Base-by-base conservation (phyloP, 2,329 filamentous ascomycete species). In the Fusarium armeniacum region DNA sequence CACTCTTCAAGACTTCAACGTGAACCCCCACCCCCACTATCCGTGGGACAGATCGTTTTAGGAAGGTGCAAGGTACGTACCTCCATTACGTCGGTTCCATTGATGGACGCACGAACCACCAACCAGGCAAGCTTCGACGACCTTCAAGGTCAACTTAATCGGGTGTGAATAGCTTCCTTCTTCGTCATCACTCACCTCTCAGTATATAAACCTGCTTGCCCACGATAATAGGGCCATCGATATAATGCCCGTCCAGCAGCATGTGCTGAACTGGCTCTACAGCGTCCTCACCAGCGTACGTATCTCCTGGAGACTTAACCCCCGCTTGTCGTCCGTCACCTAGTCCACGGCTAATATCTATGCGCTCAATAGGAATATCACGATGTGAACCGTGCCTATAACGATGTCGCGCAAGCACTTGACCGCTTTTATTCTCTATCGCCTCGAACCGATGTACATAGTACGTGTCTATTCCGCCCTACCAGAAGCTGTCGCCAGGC, bases 221-320 rank as follows among this genome's bases (percentile, higher is more conserved):
- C 22, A 24, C 18, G n/a, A 36, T 28, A 22, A 5, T 5, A 47
- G 44, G 47, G 58, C 15, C 38, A 40, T 50, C 24, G 32, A 52
- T 76, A 83, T 76, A 63, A 89, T 89, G 85, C 89, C 90, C 74
- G 92, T 97, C 78, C 91, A 93, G 75, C 94, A 97, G 81, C 92
- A 94, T 82, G 91, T 97, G 65, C 86, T 98, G 76, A 94, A 94
- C 82, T 98, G 95, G 95, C 89, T 98, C 8, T 97, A 97, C 82
- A 96, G 93, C 81, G 91, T 97, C 58, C 83, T 98, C 62, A 93
- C 91, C 43, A 93, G 90, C 75, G 92, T 93, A 82, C 50, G 84
- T 73, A 28, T 20, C 62, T 28, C 65, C 18, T 40, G 7, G 36
- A 40, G 12, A 36, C 51, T 26, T 11, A 44, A 47, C 22, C 63